phyloP scores from a whole-genome alignment of 345 rosid species.

The Moringa oleifera region DNA sequence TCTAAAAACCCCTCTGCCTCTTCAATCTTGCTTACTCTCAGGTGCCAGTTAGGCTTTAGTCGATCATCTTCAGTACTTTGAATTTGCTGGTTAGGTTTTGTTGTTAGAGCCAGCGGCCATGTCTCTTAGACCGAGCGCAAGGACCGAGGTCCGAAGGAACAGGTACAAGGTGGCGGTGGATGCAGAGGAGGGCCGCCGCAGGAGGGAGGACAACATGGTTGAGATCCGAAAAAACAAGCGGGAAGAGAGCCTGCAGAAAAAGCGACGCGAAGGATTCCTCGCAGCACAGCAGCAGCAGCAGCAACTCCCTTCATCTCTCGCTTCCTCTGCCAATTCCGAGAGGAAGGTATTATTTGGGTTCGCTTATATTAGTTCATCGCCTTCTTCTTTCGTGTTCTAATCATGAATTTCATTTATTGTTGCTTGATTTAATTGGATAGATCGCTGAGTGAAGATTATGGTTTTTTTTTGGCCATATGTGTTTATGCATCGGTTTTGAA shows the following conservation, averaged over 20 bases:
- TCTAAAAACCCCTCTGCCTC: slow-evolving; percentile 17
- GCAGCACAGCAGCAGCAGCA: slow-evolving; percentile 22
- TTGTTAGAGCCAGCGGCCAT: slow-evolving; percentile 22
- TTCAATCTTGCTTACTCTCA: not conserved
- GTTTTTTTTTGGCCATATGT: not conserved
- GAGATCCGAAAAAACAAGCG: slow-evolving; percentile 82
- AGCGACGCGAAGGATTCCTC: slow-evolving; percentile 59
- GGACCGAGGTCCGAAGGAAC: slow-evolving; percentile 64
- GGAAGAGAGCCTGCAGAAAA: slow-evolving; percentile 73
- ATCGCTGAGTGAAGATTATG: slow-evolving; percentile 11
- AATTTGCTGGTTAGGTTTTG: not conserved
- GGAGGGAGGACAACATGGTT: slow-evolving; percentile 81
- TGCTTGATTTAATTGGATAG: slow-evolving; percentile 4
- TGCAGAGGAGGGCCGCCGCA: slow-evolving; percentile 75
- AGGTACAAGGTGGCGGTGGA: slow-evolving; percentile 69
- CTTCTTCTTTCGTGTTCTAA: not conserved
- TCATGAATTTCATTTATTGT: not conserved
- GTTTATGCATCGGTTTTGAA: not conserved
- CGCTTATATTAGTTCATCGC: not conserved
- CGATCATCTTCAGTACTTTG: slow-evolving; percentile 7
- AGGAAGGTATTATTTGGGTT: slow-evolving; percentile 36
- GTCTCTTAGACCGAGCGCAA: slow-evolving; percentile 69
- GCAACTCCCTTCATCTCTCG: slow-evolving; percentile 31
- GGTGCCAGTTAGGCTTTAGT: not conserved
- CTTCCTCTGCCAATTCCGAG: slow-evolving; percentile 32